Conservation (phyloP, 2,329 filamentous ascomycete genomes). For the Sporothrix curviconia region DNA sequence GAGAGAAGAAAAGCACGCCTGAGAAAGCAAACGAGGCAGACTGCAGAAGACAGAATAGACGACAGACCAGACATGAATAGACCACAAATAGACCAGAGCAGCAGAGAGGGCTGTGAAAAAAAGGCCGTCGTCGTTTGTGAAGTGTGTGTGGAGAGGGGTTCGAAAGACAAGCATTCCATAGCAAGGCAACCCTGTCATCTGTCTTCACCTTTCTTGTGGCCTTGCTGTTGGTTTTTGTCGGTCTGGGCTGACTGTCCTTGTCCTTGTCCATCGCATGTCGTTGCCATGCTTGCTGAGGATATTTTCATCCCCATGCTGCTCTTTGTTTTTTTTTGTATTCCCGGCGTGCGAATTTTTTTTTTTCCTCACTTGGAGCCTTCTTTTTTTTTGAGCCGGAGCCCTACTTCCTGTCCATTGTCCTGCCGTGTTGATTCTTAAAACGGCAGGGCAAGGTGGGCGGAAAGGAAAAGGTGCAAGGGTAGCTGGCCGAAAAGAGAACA, state of each 20-base stretch:
- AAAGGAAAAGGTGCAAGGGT: conserved; percentile 17
- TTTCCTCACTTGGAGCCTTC: neutral
- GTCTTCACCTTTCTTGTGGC: conserved; percentile 6
- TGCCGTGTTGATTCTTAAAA: conserved; percentile 12
- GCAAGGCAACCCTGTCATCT: conserved; percentile 10
- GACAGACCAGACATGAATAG: too few species aligned
- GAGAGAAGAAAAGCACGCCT: too few species aligned
- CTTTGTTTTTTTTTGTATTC: neutral
- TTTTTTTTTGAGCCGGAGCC: neutral
- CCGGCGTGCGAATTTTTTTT: neutral
- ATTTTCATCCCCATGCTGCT: too few species aligned
- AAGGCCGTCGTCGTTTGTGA: neutral
- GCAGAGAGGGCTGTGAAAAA: too few species aligned
- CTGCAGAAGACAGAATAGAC: too few species aligned
- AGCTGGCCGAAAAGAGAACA: conserved; percentile 17
- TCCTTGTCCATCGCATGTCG: too few species aligned
- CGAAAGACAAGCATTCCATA: conserved; percentile 8
- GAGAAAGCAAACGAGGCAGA: too few species aligned
- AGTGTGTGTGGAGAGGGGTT: conserved; percentile 11
- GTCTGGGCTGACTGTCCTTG: neutral
- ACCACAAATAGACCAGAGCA: too few species aligned
- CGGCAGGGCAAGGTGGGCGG: conserved; percentile 9
- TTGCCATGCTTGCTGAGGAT: too few species aligned
- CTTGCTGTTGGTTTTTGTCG: neutral
- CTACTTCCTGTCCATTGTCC: neutral